Evolutionary conservation across 1,284 basidiomycete species (phyloP).

Genomic region (Cryptococcus jaspeensis): DNA sequence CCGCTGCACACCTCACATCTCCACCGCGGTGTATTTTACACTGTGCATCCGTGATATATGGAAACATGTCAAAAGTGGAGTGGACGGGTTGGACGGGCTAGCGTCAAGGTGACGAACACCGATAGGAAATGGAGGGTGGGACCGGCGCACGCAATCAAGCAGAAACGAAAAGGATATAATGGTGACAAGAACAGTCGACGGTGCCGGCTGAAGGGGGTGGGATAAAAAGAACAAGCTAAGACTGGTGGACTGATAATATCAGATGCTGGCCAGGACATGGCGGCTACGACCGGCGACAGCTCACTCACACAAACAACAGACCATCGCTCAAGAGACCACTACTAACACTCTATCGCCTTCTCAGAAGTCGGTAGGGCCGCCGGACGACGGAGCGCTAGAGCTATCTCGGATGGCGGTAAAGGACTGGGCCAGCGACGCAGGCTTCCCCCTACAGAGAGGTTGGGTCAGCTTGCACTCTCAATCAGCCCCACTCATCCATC

Average conservation of each 20-base stretch:
- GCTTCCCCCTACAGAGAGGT: constrained; percentile 22
- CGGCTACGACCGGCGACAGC: too few relatives aligned
- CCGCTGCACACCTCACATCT: too few relatives aligned
- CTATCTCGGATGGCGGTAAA: constrained; percentile 29
- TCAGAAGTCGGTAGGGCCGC: constrained; percentile 12
- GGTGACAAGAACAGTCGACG: too few relatives aligned
- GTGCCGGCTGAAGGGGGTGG: background rate
- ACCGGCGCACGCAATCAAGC: too few relatives aligned
- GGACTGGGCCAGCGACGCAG: constrained; percentile 34
- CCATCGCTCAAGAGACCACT: background rate
- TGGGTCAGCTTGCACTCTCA: constrained; percentile 18
- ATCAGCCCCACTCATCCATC: background rate
- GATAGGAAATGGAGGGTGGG: too few relatives aligned
- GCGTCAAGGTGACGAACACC: too few relatives aligned
- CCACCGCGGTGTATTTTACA: too few relatives aligned
- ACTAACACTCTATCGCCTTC: background rate
- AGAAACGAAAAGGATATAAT: too few relatives aligned
- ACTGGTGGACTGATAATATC: background rate
- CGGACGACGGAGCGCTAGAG: constrained; percentile 7
- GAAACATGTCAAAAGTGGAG: too few relatives aligned
- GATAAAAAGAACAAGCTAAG: constrained; percentile 2
- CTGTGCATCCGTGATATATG: too few relatives aligned
- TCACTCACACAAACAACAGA: constrained; percentile 18
- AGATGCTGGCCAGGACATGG: too few relatives aligned
- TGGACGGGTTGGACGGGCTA: too few relatives aligned